Evolutionary conservation across 371 early-diverging fungal species (phyloP), one percentile per base, ranked within the genome.

Genomic region (Actinomucor elegans): DNA sequence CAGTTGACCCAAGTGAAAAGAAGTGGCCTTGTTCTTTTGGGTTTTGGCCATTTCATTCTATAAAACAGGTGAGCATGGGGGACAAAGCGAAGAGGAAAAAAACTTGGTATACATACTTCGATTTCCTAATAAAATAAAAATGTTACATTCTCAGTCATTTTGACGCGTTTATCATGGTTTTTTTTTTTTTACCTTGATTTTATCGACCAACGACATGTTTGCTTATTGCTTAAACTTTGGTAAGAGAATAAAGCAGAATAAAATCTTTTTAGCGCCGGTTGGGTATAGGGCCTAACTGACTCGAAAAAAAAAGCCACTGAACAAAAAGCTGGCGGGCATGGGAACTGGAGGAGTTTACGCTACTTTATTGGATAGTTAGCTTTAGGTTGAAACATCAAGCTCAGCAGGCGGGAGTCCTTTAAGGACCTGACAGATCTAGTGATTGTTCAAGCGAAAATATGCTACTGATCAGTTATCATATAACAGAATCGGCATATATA

Each of bases 1-100:
- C 57, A 99, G 82, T 48, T 96, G 87, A 77, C 99, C 99, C 73
- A 99, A 77, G 73, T 99, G 99, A 70, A 90, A 91, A 56, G 94
- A 92, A 50, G 99, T 99, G 36, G 99, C 94, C 83, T 87, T 87
- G 65, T 87, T 87, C 75, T 87, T 87, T 73, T 87, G 88, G 56
- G 88, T 87, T 59, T 77, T 71, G 62, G 88, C 81, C 75, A 87
- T 87, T 70, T 87, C 88, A 61, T 54, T 62, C 79, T 78, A 72
- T 40, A 36, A 43, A 28, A 28, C 15, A 37, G n/a, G n/a, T n/a
- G n/a, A n/a, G n/a, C n/a, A n/a, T n/a, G n/a, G n/a, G n/a, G n/a
- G 11, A 38, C 6, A 15, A 38, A 38, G 20, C 3, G 10, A 37
- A 27, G 21, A 28, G 23, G 28, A 43, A 26, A 46, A 29, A 32